Conservation (phyloP, 2,329 filamentous ascomycete genomes). For the Setomelanomma holmii region DNA sequence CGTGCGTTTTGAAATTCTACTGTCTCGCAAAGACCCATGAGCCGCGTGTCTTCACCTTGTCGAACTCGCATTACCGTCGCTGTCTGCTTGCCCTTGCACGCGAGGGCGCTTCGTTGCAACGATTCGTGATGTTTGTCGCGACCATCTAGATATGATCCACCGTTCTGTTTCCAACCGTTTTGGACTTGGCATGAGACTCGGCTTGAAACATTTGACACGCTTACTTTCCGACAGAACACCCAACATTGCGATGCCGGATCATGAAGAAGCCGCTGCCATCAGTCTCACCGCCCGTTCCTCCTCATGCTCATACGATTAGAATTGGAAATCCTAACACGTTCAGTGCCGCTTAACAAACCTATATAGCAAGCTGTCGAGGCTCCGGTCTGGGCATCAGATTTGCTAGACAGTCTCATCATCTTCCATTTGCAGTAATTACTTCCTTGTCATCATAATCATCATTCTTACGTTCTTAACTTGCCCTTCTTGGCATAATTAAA, state of each 20-base stretch:
- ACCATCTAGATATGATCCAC: neutral
- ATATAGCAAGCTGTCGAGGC: constrained; percentile 1
- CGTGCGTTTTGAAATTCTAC: too few species aligned
- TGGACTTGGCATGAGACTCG: constrained; percentile 18
- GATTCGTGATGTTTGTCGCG: neutral
- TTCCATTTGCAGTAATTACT: neutral
- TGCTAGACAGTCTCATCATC: constrained; percentile 8
- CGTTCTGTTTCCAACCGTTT: constrained; percentile 6
- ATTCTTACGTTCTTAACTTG: neutral
- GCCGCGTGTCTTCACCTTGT: too few species aligned
- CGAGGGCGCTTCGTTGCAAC: neutral
- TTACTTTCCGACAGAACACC: neutral
- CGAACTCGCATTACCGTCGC: too few species aligned
- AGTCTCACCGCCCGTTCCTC: constrained; percentile 5
- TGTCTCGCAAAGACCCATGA: too few species aligned
- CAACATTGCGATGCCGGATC: constrained; percentile 2
- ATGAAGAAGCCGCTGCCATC: constrained; percentile 2
- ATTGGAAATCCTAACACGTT: neutral
- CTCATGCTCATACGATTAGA: neutral
- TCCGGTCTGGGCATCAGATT: constrained; percentile 1
- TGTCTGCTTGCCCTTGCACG: too few species aligned
- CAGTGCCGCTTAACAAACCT: constrained; percentile 23
- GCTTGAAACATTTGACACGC: constrained; percentile 12
- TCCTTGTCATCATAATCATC: neutral
- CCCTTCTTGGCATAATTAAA: too few species aligned